Evolutionary conservation across 805 yeast genomes (phyloP).

Genomic region (Jamesozyma hellenica): DNA sequence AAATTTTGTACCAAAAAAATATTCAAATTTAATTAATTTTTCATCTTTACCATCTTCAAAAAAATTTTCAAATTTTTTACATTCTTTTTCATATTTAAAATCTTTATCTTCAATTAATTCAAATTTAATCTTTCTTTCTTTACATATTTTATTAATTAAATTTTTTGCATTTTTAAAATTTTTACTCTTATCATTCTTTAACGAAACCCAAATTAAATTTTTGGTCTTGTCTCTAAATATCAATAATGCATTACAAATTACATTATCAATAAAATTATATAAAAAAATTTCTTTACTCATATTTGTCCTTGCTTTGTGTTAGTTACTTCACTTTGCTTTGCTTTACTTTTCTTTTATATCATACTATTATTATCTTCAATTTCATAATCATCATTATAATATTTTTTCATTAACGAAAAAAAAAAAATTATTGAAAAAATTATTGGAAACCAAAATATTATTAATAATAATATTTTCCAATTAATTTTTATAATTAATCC

Average conservation of each 20-base stretch:
- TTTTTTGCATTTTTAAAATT: slow-evolving; percentile 6
- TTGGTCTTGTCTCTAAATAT: slow-evolving; percentile 7
- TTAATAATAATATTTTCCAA: no score
- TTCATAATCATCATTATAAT: no score
- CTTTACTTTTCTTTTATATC: no score
- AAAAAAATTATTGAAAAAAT: no score
- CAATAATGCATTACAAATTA: slow-evolving; percentile 9
- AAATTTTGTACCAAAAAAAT: slow-evolving; percentile 32
- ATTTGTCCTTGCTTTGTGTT: no score
- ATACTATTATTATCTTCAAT: no score
- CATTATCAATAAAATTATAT: slow-evolving; percentile 10
- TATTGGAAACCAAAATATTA: no score
- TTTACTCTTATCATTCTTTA: slow-evolving; percentile 11
- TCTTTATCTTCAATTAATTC: background rate
- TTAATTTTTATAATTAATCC: no score
- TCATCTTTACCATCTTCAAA: background rate
- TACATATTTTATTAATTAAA: slow-evolving; percentile 7
- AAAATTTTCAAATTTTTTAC: background rate
- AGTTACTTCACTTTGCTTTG: no score
- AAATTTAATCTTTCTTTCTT: background rate
- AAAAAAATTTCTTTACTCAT: slow-evolving; percentile 1
- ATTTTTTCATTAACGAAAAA: no score
- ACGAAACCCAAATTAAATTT: slow-evolving; percentile 12
- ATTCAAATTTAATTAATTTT: slow-evolving; percentile 13
- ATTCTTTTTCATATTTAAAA: background rate